Percentiles rank a stretch among this genome's conserved stretches.
phyloP scores from a whole-genome alignment of 2,329 filamentous ascomycete genomes.

The Paraconiothyrium brasiliense region DNA sequence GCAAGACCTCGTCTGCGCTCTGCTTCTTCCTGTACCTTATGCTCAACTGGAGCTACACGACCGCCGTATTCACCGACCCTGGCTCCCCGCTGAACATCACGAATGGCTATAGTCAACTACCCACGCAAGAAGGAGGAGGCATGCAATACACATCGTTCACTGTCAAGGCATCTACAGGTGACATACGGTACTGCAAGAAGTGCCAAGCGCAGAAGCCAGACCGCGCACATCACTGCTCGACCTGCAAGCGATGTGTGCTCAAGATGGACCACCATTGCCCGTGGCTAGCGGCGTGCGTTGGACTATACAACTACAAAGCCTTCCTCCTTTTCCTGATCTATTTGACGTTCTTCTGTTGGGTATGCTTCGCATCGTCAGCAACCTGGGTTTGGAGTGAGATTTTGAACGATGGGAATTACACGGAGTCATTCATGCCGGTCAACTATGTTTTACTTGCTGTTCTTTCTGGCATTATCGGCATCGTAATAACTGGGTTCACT shows the following conservation, averaged over 20 bases:
- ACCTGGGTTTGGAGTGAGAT: constrained; percentile 89
- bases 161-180: constrained; percentile 85
- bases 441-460: constrained; percentile 91
- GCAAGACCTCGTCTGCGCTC: constrained; percentile 63
- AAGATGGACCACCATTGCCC: constrained; percentile 99
- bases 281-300: constrained; percentile 96
- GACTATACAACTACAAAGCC: constrained; percentile 92
- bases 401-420: constrained; percentile 72
- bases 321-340: constrained; percentile 94
- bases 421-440: constrained; percentile 82
- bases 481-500: constrained; percentile 90
- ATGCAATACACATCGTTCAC: constrained; percentile 79
- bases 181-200: constrained; percentile 93
- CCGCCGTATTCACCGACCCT: constrained; percentile 91
- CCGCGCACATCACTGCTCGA: constrained; percentile 95
- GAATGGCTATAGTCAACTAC: constrained; percentile 79
- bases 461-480: constrained; percentile 86
- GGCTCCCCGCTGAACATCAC: constrained; percentile 68
- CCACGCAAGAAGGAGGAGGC: constrained; percentile 69
- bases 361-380: constrained; percentile 78
- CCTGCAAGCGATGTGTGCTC: constrained; percentile 90
- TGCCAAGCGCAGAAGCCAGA: constrained; percentile 95
- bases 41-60: constrained; percentile 88
- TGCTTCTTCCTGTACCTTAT: constrained; percentile 78
- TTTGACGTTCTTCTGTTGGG: constrained; percentile 84